Evolutionary conservation across 2,329 filamentous ascomycete species (phyloP).

Genomic region (Trichoderma afroharzianum): DNA sequence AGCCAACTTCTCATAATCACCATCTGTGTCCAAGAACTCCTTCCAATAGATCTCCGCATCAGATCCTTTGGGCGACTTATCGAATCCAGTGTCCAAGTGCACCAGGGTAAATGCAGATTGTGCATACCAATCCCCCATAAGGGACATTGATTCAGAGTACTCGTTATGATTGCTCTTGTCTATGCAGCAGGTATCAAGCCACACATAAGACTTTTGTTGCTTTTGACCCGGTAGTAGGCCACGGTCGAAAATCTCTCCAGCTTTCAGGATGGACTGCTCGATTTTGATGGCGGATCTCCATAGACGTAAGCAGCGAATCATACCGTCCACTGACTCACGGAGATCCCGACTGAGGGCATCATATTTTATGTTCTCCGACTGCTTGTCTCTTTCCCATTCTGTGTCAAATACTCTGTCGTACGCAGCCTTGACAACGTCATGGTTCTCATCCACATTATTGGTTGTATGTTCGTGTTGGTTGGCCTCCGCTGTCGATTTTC

Average conservation of each 20-base stretch:
- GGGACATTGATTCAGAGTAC: constrained; percentile 14
- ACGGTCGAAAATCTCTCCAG: constrained; percentile 6
- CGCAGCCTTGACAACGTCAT: not conserved
- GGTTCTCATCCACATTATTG: not conserved
- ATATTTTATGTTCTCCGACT: not conserved
- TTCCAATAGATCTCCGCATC: constrained; percentile 2
- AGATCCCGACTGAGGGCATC: constrained; percentile 7
- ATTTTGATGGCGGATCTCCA: constrained; percentile 20
- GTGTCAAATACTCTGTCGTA: not conserved
- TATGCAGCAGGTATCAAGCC: constrained; percentile 16
- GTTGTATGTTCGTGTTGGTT: no score
- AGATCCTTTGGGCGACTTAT: not conserved
- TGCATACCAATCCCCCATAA: constrained; percentile 18
- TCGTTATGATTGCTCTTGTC: constrained; percentile 14
- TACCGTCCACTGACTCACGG: constrained; percentile 1
- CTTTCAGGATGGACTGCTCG: constrained; percentile 9
- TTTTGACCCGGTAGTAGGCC: not conserved
- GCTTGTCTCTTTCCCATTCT: constrained; percentile 6
- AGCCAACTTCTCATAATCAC: constrained; percentile 2
- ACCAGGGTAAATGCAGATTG: constrained; percentile 11
- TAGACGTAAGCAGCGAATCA: constrained; percentile 11
- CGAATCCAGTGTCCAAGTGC: constrained; percentile 1
- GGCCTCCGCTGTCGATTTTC: not conserved
- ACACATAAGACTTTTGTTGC: constrained; percentile 4
- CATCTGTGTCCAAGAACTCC: not conserved